Evolutionary conservation across 768 basidiomycete species (phyloP).

Genomic region (Mycena amicta): DNA sequence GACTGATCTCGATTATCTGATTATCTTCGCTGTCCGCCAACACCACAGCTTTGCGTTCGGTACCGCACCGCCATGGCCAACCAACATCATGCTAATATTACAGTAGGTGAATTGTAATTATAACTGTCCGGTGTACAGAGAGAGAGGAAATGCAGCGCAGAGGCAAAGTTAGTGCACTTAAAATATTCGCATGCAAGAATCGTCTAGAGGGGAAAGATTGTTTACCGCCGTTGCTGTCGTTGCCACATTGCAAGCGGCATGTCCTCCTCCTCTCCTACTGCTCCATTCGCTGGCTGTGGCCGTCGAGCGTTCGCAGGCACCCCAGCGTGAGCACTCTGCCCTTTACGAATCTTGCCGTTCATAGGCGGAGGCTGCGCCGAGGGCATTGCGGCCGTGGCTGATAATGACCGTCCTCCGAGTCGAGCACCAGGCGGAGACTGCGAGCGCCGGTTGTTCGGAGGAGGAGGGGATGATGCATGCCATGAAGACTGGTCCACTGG

Average conservation of each 20-base stretch:
- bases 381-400: conserved; percentile 57
- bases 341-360: conserved; percentile 66
- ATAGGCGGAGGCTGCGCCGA: conserved; percentile 36
- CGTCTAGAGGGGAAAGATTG: conserved; percentile 3
- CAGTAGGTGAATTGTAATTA: not conserved
- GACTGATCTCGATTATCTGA: too few relatives aligned
- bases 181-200: not conserved
- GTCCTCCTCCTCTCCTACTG: conserved; percentile 70
- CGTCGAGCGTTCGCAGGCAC: conserved; percentile 33
- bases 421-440: conserved; percentile 59
- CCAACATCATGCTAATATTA: not conserved
- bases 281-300: conserved; percentile 29
- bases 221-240: conserved; percentile 66
- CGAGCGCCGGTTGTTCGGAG: conserved; percentile 44
- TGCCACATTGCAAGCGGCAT: conserved; percentile 80
- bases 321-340: conserved; percentile 64
- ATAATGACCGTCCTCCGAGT: conserved; percentile 66
- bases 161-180: not conserved
- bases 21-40: too few relatives aligned
- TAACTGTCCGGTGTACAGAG: conserved; percentile 4
- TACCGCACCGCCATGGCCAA: too few relatives aligned
- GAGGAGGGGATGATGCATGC: conserved; percentile 29
- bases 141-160: not conserved
- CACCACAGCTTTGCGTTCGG: too few relatives aligned
- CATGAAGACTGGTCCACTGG: conserved; percentile 44